Conservation (phyloP, 805 yeast genomes). For the Candida golubevii region DNA sequence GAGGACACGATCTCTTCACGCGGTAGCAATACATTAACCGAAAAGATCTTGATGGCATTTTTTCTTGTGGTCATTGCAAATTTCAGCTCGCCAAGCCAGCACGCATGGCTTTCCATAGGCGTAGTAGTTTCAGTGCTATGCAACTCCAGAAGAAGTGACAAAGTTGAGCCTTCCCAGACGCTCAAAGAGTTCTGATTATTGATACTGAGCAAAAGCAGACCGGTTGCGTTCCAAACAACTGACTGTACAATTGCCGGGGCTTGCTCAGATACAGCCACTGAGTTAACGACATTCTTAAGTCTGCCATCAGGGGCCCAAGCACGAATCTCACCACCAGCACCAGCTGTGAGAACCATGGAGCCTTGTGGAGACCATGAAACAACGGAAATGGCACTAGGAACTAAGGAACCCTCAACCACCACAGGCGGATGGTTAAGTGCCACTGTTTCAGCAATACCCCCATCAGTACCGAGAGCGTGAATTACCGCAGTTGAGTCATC, state of each 20-base stretch:
- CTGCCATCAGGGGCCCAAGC: constrained; percentile 76
- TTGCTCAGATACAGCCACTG: constrained; percentile 11
- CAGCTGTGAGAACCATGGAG: constrained; percentile 54
- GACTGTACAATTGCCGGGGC: constrained; percentile 41
- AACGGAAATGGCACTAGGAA: constrained; percentile 26
- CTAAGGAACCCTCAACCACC: constrained; percentile 11
- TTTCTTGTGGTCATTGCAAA: constrained; percentile 67
- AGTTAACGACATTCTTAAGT: constrained; percentile 44
- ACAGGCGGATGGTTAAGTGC: constrained; percentile 35
- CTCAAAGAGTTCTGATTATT: constrained; percentile 44
- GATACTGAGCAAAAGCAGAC: constrained; percentile 51
- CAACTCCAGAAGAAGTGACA: constrained; percentile 31
- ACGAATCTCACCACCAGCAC: constrained; percentile 67
- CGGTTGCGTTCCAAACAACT: constrained; percentile 58
- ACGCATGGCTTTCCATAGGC: constrained; percentile 42
- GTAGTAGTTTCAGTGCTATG: constrained; percentile 14
- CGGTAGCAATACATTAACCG: constrained; percentile 21
- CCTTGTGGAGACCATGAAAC: constrained; percentile 69
- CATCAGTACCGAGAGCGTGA: constrained; percentile 26
- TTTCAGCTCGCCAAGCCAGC: constrained; percentile 69
- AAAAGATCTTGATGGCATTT: constrained; percentile 52
- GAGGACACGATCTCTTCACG: constrained; percentile 17
- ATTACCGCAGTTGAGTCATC: constrained; percentile 46
- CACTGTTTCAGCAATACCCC: constrained; percentile 28
- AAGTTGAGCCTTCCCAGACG: constrained; percentile 59